phyloP scores from a whole-genome alignment of 163 green algal genomes.

The Dunaliella salina region DNA sequence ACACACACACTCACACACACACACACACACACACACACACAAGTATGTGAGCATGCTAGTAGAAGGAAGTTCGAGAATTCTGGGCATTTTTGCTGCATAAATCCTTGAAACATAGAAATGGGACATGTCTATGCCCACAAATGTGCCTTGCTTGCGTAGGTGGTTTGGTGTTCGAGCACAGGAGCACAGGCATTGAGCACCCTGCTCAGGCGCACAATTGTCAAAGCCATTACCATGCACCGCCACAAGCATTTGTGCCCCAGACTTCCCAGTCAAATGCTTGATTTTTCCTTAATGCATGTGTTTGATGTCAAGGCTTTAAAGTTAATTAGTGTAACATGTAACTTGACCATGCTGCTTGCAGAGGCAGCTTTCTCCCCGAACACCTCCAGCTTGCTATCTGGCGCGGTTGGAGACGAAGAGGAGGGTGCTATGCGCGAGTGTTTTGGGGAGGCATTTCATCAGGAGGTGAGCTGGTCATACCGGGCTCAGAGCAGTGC shows the following conservation, averaged over 20 bases:
- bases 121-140: background rate
- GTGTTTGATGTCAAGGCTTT: background rate
- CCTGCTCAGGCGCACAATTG: too few species aligned
- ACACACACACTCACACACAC: background rate
- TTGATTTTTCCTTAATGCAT: too few species aligned
- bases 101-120: background rate
- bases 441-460: constrained; percentile 43
- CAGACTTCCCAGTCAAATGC: too few species aligned
- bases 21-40: background rate
- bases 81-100: background rate
- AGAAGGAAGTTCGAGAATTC: too few species aligned
- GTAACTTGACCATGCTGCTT: too few species aligned
- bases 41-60: too few species aligned
- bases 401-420: background rate
- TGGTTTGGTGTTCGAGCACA: too few species aligned
- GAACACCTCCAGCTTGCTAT: constrained; percentile 1
- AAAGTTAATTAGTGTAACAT: background rate
- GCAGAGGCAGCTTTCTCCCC: constrained; percentile 4
- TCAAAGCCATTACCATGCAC: too few species aligned
- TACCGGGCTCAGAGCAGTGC: too few species aligned
- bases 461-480: constrained; percentile 25
- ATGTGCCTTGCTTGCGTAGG: too few species aligned
- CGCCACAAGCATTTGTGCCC: too few species aligned
- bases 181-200: too few species aligned
- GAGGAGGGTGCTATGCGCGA: constrained; percentile 42